Percentiles rank a stretch among this genome's conserved stretches.
Conservation (phyloP, 805 yeast species). For the Metschnikowia proteae region DNA sequence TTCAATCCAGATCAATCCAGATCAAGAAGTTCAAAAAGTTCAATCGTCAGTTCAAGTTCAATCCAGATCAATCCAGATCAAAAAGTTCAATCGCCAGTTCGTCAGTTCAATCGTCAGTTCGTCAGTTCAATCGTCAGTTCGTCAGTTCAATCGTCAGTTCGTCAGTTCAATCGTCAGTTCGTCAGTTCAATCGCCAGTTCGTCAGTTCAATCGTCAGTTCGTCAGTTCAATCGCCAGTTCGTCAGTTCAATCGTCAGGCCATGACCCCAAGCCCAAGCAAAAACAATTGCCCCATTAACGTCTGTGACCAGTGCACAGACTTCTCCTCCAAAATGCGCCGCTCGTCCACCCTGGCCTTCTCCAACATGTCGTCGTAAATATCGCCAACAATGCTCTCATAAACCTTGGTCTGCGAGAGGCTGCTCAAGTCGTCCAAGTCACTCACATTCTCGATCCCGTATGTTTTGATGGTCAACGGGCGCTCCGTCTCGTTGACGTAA, state of each 20-base stretch:
- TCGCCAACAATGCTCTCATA: slow-evolving; percentile 54
- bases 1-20: too few relatives aligned
- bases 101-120: too few relatives aligned
- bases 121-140: too few relatives aligned
- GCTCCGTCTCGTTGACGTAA: slow-evolving; percentile 45
- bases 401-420: slow-evolving; percentile 41
- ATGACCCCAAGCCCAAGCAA: slow-evolving; percentile 59
- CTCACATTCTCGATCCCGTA: slow-evolving; percentile 37
- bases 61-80: too few relatives aligned
- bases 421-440: slow-evolving; percentile 36
- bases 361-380: slow-evolving; percentile 53
- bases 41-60: too few relatives aligned
- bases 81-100: too few relatives aligned
- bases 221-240: too few relatives aligned
- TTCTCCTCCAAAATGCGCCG: slow-evolving; percentile 41
- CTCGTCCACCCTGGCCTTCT: slow-evolving; percentile 54
- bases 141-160: too few relatives aligned
- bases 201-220: too few relatives aligned
- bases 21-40: too few relatives aligned
- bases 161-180: too few relatives aligned
- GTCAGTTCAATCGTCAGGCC: slow-evolving; percentile 30
- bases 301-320: slow-evolving; percentile 54
- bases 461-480: slow-evolving; percentile 36
- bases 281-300: slow-evolving; percentile 54
- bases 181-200: too few relatives aligned